Evolutionary conservation across 2,329 filamentous ascomycete genomes (phyloP).

Genomic region (Aureobasidium sp.): DNA sequence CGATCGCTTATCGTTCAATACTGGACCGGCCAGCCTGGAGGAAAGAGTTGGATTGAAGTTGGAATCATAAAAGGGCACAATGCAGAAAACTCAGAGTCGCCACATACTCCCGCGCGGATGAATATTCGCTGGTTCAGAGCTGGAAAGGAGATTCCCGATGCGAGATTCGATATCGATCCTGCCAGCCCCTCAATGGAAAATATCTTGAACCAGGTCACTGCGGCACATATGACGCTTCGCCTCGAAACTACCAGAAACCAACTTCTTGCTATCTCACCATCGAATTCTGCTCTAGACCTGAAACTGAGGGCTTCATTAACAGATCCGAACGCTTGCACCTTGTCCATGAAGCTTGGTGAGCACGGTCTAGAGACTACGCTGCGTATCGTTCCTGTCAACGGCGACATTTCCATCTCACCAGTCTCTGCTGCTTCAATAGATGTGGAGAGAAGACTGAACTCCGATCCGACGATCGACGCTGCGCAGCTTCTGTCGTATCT

Average conservation of each 20-base stretch:
- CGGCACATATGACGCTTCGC: constrained; percentile 65
- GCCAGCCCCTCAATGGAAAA: constrained; percentile 64
- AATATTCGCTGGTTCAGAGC: constrained; percentile 77
- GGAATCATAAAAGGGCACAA: constrained; percentile 63
- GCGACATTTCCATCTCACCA: constrained; percentile 65
- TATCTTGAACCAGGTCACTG: constrained; percentile 67
- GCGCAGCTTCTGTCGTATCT: constrained; percentile 53
- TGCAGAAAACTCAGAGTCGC: constrained; percentile 11
- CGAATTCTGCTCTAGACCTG: constrained; percentile 52
- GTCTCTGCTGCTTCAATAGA: constrained; percentile 33
- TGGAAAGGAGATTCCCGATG: constrained; percentile 63
- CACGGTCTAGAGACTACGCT: constrained; percentile 51
- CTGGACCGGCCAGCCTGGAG: constrained; percentile 64
- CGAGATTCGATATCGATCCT: constrained; percentile 61
- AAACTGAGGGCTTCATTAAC: constrained; percentile 50
- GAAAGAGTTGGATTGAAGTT: constrained; percentile 87
- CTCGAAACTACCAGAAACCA: constrained; percentile 59
- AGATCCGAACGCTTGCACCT: constrained; percentile 59
- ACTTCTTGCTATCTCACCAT: constrained; percentile 51
- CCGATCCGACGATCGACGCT: constrained; percentile 52
- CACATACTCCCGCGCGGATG: constrained; percentile 36
- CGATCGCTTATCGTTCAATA: constrained; percentile 84
- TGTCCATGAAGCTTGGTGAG: constrained; percentile 65
- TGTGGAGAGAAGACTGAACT: constrained; percentile 60
- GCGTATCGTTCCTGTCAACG: constrained; percentile 69